phyloP scores from a whole-genome alignment of 192 early-diverging fungal genomes.

The Gonapodya prolifera region DNA sequence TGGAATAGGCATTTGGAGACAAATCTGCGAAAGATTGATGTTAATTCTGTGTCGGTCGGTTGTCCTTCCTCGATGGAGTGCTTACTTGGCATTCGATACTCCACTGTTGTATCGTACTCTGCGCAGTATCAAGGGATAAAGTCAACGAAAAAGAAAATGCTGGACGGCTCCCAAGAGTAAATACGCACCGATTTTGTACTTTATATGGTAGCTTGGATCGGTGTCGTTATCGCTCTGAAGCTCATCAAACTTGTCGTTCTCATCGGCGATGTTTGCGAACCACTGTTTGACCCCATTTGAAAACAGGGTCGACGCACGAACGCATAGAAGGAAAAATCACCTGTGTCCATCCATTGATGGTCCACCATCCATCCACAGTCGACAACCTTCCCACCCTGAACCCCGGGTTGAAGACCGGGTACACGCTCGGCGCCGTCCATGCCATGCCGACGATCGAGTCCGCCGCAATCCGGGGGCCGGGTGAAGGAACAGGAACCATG shows the following conservation, averaged over 20 bases:
- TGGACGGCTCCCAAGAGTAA: too few species aligned
- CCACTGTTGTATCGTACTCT: not conserved
- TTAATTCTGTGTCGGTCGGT: too few species aligned
- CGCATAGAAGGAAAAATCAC: not conserved
- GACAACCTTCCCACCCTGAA: slow-evolving; percentile 17
- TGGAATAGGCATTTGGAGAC: not conserved
- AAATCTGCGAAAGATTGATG: too few species aligned
- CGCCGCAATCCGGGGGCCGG: not conserved
- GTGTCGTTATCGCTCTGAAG: not conserved
- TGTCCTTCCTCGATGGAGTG: too few species aligned
- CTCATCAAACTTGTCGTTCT: slow-evolving; percentile 11
- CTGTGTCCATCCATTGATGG: not conserved
- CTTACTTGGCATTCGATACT: not conserved
- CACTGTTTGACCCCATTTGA: slow-evolving; percentile 12
- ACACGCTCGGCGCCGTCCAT: slow-evolving; percentile 25
- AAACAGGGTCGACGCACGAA: slow-evolving; percentile 8
- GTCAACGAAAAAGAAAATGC: too few species aligned
- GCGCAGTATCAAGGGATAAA: not conserved
- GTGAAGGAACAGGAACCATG: slow-evolving; percentile 5
- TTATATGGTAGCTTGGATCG: not conserved
- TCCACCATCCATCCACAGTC: not conserved
- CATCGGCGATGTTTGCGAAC: slow-evolving; percentile 15
- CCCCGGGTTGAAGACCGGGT: slow-evolving; percentile 31
- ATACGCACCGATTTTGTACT: not conserved
- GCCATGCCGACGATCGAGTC: slow-evolving; percentile 7